Percentiles rank a stretch among this genome's conserved stretches.
phyloP scores from a whole-genome alignment of 176 grass and related monocot genomes.

The Pontederia crassipes region DNA sequence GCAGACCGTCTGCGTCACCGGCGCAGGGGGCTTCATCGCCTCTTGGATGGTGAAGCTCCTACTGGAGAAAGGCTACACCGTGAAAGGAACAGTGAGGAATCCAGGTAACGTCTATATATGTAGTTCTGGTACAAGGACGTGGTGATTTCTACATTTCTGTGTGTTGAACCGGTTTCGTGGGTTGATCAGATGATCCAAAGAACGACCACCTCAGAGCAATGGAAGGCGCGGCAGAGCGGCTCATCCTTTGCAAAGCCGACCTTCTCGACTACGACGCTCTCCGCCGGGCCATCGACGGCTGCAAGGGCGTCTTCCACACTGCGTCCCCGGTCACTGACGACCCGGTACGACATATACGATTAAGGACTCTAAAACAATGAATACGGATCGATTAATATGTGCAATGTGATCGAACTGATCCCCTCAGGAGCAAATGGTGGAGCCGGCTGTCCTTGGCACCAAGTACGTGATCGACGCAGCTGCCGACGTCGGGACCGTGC shows the following conservation, averaged over 20 bases:
- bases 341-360: conserved; percentile 30
- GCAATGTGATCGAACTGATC: not conserved
- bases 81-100: conserved; percentile 84
- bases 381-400: too few relatives aligned
- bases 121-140: too few relatives aligned
- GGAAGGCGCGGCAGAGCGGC: conserved; percentile 50
- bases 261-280: conserved; percentile 60
- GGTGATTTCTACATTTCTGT: not conserved
- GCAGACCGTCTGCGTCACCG: conserved; percentile 74
- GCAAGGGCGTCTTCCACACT: conserved; percentile 82
- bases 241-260: conserved; percentile 51
- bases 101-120: conserved; percentile 28
- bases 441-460: conserved; percentile 67
- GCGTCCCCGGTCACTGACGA: conserved; percentile 77
- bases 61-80: conserved; percentile 76
- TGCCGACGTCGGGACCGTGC: conserved; percentile 41
- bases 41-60: conserved; percentile 85
- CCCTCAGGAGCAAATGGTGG: conserved; percentile 58
- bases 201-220: conserved; percentile 62
- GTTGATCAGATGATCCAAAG: conserved; percentile 52
- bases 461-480: conserved; percentile 53
- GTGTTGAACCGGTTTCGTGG: not conserved
- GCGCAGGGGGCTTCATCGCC: conserved; percentile 78
- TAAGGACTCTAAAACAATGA: not conserved
- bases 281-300: conserved; percentile 39